These are phyloP conservation scores for Prosopis cineraria DNA, from an alignment of 306 rosid species.

Conservation along the genomic window DNA sequence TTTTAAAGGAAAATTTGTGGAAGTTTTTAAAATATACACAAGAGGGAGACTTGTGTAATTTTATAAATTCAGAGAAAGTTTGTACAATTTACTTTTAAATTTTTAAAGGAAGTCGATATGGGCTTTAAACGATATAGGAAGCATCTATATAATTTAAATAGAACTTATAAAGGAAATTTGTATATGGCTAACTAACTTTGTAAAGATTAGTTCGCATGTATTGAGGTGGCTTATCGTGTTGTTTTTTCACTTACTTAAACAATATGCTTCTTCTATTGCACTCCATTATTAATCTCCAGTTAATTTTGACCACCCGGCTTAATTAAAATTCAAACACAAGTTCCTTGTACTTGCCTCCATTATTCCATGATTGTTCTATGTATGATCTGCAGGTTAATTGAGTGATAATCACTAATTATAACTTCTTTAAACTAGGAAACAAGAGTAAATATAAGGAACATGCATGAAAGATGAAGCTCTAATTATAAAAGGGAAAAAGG, in stretches of 20 bases:
- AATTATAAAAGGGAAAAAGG: not conserved
- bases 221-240: not conserved
- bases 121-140: not conserved
- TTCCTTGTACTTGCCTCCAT: not conserved
- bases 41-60: no score
- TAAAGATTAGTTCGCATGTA: not conserved
- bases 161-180: no score
- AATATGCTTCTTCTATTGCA: slow-evolving; percentile 25
- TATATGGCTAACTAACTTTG: no score
- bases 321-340: not conserved
- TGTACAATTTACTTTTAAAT: not conserved
- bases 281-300: slow-evolving; percentile 3
- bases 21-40: no score
- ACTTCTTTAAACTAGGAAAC: not conserved
- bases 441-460: not conserved
- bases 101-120: not conserved
- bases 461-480: not conserved
- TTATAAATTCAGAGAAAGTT: no score
- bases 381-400: not conserved
- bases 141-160: no score
- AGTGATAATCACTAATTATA: not conserved
- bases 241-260: not conserved
- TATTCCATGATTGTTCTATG: not conserved
- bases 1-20: not conserved
- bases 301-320: not conserved